Conservation (phyloP, 306 rosid genomes). For the Inga leiocalycina region DNA sequence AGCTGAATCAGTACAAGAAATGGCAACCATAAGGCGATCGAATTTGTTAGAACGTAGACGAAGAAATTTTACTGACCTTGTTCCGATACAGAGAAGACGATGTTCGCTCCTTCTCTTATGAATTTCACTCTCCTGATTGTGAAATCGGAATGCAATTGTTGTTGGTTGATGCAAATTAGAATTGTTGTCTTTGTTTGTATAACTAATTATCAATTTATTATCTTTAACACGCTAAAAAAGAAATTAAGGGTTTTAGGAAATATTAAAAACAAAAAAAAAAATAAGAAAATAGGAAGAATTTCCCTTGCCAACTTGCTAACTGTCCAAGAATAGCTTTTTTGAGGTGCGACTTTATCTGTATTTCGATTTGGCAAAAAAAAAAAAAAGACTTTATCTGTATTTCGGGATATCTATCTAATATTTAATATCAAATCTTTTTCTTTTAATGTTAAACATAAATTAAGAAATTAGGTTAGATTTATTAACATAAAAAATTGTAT, state of each 20-base stretch:
- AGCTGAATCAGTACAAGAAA: constrained; percentile 36
- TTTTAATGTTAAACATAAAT: neutral
- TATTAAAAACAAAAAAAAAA: constrained; percentile 1
- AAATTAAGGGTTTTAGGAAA: neutral
- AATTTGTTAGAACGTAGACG: constrained; percentile 37
- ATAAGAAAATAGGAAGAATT: constrained; percentile 36
- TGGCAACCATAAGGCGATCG: constrained; percentile 37
- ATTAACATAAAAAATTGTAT: neutral
- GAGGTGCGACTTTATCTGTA: constrained; percentile 39
- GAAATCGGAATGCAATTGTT: neutral
- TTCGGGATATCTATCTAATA: neutral
- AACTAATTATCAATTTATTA: constrained; percentile 21
- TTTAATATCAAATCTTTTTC: neutral
- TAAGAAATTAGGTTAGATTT: neutral
- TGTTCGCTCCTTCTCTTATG: constrained; percentile 39
- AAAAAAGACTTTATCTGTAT: neutral
- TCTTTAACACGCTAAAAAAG: constrained; percentile 11
- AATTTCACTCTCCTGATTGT: constrained; percentile 56
- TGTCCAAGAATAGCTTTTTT: constrained; percentile 77
- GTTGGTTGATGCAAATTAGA: constrained; percentile 29
- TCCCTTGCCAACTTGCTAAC: constrained; percentile 66
- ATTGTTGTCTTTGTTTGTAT: constrained; percentile 37
- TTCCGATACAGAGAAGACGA: constrained; percentile 63
- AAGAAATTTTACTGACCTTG: constrained; percentile 77
- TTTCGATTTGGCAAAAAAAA: neutral